Evolutionary conservation across 768 basidiomycete species (phyloP), one percentile per base, ranked within the genome.

Genomic region (Aureoboletus auriporus): DNA sequence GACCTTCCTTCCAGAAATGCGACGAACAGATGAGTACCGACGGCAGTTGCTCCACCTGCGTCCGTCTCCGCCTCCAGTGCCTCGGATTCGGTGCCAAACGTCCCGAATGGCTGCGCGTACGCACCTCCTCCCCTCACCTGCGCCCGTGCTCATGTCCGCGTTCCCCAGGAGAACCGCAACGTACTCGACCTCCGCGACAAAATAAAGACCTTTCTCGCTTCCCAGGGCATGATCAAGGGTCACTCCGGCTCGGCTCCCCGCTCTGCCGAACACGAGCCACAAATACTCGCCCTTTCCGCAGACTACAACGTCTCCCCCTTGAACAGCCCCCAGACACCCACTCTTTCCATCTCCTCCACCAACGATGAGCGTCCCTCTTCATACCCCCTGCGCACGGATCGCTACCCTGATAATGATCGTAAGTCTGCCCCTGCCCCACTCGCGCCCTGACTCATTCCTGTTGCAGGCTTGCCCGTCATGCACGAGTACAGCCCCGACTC

Each of bases 221-320:
- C 86, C 0, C 86, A 90, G 64, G 89, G 89, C 41, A 88, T 90
- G 86, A 90, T 92, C 68, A 91, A 91, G 68, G 89, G 89, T 27
- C 88, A 90, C 59, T 85, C 89, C 16, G 84, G 84, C 47, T 71
- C 83, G 26, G 83, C 79, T 2, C 75, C 84, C 16, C 81, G 83
- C 38, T 67, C 72, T 17, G 59, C 72, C 31, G 83, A 83, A 2
- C 77, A 76, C 14, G 82, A 80, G 30, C 76, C 74, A 12, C 76
- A 75, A 39, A 73, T 83, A 48, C 73, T 88, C 4, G 17, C 53
- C 66, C 71, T 58, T 68, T 86, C 61, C 57, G 69, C 53, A 71
- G 68, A 70, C 36, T 75, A 71, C 50, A 52, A 11, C 33, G 5
- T 57, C 38, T 72, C 75, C 3, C 73, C 75, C 3, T 60, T 50